phyloP scores from a whole-genome alignment of 1,284 basidiomycete genomes.

The Hypsizygus ulmarius region DNA sequence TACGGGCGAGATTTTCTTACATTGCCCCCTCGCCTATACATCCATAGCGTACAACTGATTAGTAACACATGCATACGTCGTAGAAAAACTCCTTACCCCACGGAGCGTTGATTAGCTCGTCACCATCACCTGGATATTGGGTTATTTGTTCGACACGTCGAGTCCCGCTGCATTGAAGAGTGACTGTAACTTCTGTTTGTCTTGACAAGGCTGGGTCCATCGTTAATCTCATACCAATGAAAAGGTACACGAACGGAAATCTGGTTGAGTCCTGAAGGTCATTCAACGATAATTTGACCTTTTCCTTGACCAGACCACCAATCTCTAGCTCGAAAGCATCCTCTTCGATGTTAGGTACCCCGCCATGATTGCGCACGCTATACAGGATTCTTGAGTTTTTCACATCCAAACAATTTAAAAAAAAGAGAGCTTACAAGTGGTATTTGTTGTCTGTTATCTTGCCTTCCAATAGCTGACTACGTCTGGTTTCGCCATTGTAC shows the following conservation, averaged over 20 bases:
- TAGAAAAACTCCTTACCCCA: slow-evolving; percentile 33
- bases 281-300: slow-evolving; percentile 41
- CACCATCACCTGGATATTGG: slow-evolving; percentile 56
- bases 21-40: slow-evolving; percentile 49
- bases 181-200: slow-evolving; percentile 49
- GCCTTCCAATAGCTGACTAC: slow-evolving; percentile 39
- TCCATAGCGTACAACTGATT: not conserved
- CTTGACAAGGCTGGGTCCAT: slow-evolving; percentile 23
- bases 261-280: slow-evolving; percentile 45
- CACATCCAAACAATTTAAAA: not conserved
- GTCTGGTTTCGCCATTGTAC: slow-evolving; percentile 50
- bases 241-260: slow-evolving; percentile 38
- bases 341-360: slow-evolving; percentile 44
- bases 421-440: slow-evolving; percentile 39
- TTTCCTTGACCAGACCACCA: slow-evolving; percentile 46
- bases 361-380: slow-evolving; percentile 49
- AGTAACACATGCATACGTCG: not conserved
- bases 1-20: slow-evolving; percentile 34
- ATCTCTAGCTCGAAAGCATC: slow-evolving; percentile 47
- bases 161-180: slow-evolving; percentile 54
- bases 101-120: slow-evolving; percentile 54
- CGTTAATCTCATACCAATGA: not conserved
- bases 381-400: not conserved
- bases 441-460: slow-evolving; percentile 47
- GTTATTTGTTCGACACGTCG: slow-evolving; percentile 53